phyloP scores from a whole-genome alignment of 768 basidiomycete species.

The Trametes punicea region DNA sequence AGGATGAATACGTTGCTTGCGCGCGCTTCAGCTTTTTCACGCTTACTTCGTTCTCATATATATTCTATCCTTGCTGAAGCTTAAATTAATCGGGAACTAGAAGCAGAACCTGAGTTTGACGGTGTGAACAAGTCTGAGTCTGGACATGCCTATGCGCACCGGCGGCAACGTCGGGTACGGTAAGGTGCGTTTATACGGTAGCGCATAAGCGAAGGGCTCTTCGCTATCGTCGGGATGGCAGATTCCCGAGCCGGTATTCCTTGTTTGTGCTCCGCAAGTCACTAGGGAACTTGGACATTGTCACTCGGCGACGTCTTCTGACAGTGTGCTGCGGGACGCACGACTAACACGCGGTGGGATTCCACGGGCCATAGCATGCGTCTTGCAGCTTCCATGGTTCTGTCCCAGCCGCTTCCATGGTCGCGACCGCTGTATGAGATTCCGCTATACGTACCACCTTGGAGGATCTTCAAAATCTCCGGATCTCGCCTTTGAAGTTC shows the following conservation, averaged over 20 bases:
- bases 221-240: not conserved
- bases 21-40: constrained; percentile 12
- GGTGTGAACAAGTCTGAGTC: not conserved
- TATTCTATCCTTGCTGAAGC: constrained; percentile 20
- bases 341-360: not conserved
- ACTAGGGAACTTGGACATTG: not conserved
- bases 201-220: too few species aligned
- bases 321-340: not conserved
- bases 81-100: constrained; percentile 18
- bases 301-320: not conserved
- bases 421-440: not conserved
- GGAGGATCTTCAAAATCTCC: not conserved
- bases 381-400: not conserved
- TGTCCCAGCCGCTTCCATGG: not conserved
- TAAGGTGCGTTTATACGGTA: too few species aligned
- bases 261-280: not conserved
- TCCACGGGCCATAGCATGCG: too few species aligned
- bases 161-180: too few species aligned
- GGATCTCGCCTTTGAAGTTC: not conserved
- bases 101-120: too few species aligned
- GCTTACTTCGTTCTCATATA: constrained; percentile 8
- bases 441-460: not conserved
- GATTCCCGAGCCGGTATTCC: not conserved
- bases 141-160: too few species aligned
- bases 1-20: constrained; percentile 19